Evolutionary conservation across 2,329 filamentous ascomycete genomes (phyloP), one percentile per base, ranked within the genome.

Genomic region (Teratosphaeria epicoccoides): DNA sequence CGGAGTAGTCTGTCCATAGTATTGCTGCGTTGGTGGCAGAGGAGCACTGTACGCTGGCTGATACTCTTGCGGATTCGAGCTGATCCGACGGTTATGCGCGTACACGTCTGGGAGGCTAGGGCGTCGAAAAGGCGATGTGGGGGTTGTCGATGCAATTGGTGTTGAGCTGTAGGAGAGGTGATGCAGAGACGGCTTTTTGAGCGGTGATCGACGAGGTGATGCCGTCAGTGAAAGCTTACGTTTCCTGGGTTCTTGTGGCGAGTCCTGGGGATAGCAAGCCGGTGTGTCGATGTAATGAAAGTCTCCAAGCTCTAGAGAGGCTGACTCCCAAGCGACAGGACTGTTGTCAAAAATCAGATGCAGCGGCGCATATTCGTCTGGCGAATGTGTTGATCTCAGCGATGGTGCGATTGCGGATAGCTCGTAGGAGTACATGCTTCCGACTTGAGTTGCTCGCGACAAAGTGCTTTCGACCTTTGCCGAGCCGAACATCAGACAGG

Each of bases 401-500:
- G 76, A 77, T 46, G 90, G 90, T 26, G 84, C 86, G 52, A 88
- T 82, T 40, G 82, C 81, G 45, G 79, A 81, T 60, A 95, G 76
- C 25, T 79, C 78, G 68, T 93, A 95, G 56, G 83, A 78, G 66
- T 80, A 87, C 50, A 71, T 73, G 20, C 80, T 78, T 58, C 78
- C 70, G 76, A 65, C 72, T 71, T 73, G 71, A 75, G 65, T 51
- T 3, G 61, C 61, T 12, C 46, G 46, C 45, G 80, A 76, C 23
- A 89, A 75, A 51, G 83, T 77, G 52, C 83, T 83, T 50, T 80
- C 75, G 67, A 83, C 85, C 67, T 83, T 83, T 61, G 85, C 81
- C n/a, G 79, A 76, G n/a, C 88, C 88, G 68, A 95, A 94, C 46
- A 83, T 78, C 50, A 95, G 70, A 62, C 87, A 82, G 64, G 73